A percentile compares a stretch with the other conserved stretches of the same genome.
Conservation (phyloP, 345 rosid genomes). For the Raphanus raphanistrum region DNA sequence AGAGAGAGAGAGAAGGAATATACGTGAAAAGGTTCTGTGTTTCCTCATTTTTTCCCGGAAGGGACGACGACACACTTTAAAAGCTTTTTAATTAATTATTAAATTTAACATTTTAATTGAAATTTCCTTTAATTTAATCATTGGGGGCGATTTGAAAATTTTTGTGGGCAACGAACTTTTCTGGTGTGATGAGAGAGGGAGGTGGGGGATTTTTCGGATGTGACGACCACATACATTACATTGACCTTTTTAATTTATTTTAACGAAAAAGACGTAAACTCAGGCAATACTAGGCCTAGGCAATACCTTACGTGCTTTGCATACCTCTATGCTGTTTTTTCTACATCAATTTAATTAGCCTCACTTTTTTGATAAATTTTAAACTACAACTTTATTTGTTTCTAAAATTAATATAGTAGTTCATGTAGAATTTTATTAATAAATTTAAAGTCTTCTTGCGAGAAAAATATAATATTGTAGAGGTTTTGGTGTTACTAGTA, state of each 20-base stretch:
- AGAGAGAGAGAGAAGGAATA: constrained; percentile 14
- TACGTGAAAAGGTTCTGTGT: constrained; percentile 18
- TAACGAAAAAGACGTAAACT: constrained; percentile 21
- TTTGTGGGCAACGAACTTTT: constrained; percentile 32
- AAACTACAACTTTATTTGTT: not conserved
- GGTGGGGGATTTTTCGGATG: constrained; percentile 2
- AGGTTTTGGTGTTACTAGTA: not conserved
- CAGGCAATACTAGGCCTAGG: not conserved
- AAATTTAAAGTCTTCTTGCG: not conserved
- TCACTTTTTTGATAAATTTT: constrained; percentile 14
- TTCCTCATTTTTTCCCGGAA: constrained; percentile 22
- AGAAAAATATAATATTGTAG: not conserved
- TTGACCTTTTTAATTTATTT: not conserved
- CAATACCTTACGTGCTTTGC: constrained; percentile 29
- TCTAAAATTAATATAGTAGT: not conserved
- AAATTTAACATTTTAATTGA: not conserved
- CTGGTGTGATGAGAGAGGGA: constrained; percentile 11
- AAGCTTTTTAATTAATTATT: not conserved
- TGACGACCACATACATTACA: constrained; percentile 19
- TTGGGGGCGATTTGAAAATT: not conserved
- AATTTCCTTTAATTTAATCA: not conserved
- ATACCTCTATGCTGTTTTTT: not conserved
- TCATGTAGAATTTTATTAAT: not conserved
- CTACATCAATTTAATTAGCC: not conserved
- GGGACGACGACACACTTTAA: constrained; percentile 21